Base-by-base conservation (phyloP, 2,329 filamentous ascomycete genomes). In the Hypoxylon rubiginosum region DNA sequence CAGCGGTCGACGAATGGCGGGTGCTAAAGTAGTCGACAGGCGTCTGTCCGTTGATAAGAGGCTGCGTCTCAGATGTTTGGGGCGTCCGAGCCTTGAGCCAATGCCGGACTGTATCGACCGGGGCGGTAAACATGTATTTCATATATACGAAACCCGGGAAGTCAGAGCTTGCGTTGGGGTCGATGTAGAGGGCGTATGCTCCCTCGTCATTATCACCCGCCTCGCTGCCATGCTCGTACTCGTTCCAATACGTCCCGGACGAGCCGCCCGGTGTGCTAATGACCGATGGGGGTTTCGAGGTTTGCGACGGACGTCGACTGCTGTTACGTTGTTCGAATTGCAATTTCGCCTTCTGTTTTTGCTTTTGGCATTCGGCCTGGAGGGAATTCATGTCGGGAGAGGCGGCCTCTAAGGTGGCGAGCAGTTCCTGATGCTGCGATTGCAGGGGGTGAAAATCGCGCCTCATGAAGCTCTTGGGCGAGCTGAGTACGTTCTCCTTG, bases 141-240 rank as follows among this genome's bases (percentile, higher is more conserved):
- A 93, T 79, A 39, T 87, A 85, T 26, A 85, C 83, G 36, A 92
- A 79, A 13, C 91, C 90, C 0, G 90, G 88, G 58, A 92, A 91
- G 34, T 80, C 81, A 17, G 79, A 74, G 9, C 85, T 82, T 1
- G 86, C 86, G 70, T 92, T 85, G 0, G 92, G 92, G 74, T 94
- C 86, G 64, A 95, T 82, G 73, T 92, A 93, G 70, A 96, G 90
- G 48, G 88, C 85, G 77, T 93, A 96, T 30, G 85, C 85, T 26
- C 85, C 85, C 30, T 87, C 85, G 46, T 88, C 84, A 53, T 72
- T 56, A 46, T 72, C 69, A 9, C 84, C 86, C 2, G 79, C 81
- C 58, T 94, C 91, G 75, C 92, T 93, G 8, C 91, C 92, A 75
- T 94, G 82, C 71, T 97, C 93, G 77, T 95, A 96, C 77, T 97